Evolutionary conservation across 2,329 filamentous ascomycete species (phyloP).

Genomic region (Cladophialophora immunda): DNA sequence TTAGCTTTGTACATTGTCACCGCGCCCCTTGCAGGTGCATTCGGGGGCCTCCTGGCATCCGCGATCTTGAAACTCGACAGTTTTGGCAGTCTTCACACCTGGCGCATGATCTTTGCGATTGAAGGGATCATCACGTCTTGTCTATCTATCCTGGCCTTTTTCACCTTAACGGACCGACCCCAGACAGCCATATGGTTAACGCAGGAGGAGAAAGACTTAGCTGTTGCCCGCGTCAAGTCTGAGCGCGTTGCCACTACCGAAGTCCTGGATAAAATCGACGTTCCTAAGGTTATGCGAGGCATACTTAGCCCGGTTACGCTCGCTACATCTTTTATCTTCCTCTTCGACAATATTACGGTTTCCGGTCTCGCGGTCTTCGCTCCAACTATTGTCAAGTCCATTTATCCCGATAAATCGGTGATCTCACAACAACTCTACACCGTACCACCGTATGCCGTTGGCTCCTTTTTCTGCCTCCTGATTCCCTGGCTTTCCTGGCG

Average conservation of each 20-base stretch:
- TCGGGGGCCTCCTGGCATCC: slow-evolving; percentile 72
- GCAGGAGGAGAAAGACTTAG: slow-evolving; percentile 71
- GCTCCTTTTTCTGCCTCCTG: slow-evolving; percentile 70
- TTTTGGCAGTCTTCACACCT: slow-evolving; percentile 65
- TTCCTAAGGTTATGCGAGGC: slow-evolving; percentile 66
- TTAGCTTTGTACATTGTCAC: slow-evolving; percentile 75
- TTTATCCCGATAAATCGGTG: slow-evolving; percentile 67
- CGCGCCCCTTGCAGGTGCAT: slow-evolving; percentile 74
- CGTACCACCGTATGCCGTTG: slow-evolving; percentile 74
- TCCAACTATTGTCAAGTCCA: slow-evolving; percentile 74
- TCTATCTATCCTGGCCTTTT: slow-evolving; percentile 67
- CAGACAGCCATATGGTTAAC: slow-evolving; percentile 73
- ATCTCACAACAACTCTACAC: slow-evolving; percentile 74
- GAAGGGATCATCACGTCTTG: slow-evolving; percentile 71
- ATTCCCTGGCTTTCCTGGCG: slow-evolving; percentile 70
- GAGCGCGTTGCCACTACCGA: slow-evolving; percentile 70
- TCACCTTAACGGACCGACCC: slow-evolving; percentile 73
- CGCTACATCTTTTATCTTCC: slow-evolving; percentile 65
- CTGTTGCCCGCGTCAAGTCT: slow-evolving; percentile 72
- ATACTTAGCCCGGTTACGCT: slow-evolving; percentile 71
- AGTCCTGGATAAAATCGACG: slow-evolving; percentile 71
- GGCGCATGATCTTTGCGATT: slow-evolving; percentile 78
- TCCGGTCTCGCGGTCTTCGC: slow-evolving; percentile 75
- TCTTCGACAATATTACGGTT: slow-evolving; percentile 74
- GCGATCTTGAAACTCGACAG: slow-evolving; percentile 69